A percentile compares a stretch with the other conserved stretches of the same genome.
Conservation (phyloP, 768 basidiomycete species). For the Psilocybe subaeruginosa region DNA sequence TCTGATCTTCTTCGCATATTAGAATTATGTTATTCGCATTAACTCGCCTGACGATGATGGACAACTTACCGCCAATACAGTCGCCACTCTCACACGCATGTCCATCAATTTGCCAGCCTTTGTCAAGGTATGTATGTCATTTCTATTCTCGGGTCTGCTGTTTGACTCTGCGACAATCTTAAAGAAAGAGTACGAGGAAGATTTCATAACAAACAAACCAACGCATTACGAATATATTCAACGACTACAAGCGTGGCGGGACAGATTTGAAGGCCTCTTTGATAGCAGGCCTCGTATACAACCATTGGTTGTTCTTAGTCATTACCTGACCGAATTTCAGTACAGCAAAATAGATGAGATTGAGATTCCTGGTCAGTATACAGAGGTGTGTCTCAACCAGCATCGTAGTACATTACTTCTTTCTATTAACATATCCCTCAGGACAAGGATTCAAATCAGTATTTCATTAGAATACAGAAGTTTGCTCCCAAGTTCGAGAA, state of each 20-base stretch:
- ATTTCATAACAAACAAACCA: constrained; percentile 82
- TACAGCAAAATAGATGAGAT: constrained; percentile 97
- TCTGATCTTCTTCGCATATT: constrained; percentile 2
- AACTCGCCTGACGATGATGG: constrained; percentile 72
- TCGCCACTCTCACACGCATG: constrained; percentile 62
- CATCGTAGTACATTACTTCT: neutral
- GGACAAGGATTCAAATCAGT: constrained; percentile 95
- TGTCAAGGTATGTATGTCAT: constrained; percentile 51
- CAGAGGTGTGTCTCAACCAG: constrained; percentile 64
- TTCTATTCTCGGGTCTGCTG: neutral
- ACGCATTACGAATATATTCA: constrained; percentile 86
- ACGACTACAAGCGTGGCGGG: constrained; percentile 91
- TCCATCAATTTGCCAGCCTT: constrained; percentile 57
- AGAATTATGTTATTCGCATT: constrained; percentile 76
- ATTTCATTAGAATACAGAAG: constrained; percentile 88
- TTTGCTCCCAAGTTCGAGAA: constrained; percentile 92
- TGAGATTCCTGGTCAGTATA: constrained; percentile 98
- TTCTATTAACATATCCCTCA: constrained; percentile 31
- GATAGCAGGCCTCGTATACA: constrained; percentile 85
- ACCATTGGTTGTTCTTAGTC: constrained; percentile 83
- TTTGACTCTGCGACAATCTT: neutral
- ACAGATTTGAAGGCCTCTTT: constrained; percentile 82
- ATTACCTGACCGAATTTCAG: constrained; percentile 97
- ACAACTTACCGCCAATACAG: constrained; percentile 54
- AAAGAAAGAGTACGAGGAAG: constrained; percentile 89